Evolutionary conservation across 768 basidiomycete genomes (phyloP).

Genomic region (Roridomyces roridus): DNA sequence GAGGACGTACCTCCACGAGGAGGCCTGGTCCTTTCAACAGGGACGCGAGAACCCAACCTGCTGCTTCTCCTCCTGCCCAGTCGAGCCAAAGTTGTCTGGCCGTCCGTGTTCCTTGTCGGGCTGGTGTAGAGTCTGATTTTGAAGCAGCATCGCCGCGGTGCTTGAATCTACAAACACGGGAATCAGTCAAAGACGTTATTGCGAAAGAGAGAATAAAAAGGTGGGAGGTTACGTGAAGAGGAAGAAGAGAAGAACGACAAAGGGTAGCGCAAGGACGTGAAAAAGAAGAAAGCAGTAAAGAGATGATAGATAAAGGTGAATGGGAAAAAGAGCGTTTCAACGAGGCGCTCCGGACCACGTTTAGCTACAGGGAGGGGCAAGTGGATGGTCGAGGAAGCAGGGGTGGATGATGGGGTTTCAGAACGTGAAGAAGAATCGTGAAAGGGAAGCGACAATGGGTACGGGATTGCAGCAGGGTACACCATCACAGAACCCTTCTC

Average conservation of each 20-base stretch:
- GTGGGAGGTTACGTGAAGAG: neutral
- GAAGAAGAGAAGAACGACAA: neutral
- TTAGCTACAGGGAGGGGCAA: slow-evolving; percentile 3
- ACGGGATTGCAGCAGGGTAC: neutral
- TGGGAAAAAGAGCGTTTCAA: slow-evolving; percentile 14
- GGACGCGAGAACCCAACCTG: slow-evolving; percentile 47
- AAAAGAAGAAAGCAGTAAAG: neutral
- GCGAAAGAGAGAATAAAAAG: neutral
- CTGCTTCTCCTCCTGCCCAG: slow-evolving; percentile 21
- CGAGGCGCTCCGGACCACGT: slow-evolving; percentile 10
- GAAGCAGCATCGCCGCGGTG: slow-evolving; percentile 30
- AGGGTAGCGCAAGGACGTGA: neutral
- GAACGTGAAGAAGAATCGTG: slow-evolving; percentile 6
- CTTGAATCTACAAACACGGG: slow-evolving; percentile 18
- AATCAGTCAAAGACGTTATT: neutral
- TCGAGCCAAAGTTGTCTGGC: slow-evolving; percentile 51
- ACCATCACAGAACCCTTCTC: neutral
- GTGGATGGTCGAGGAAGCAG: neutral
- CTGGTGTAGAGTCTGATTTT: slow-evolving; percentile 30
- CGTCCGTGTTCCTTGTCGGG: slow-evolving; percentile 48
- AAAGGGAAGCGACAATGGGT: neutral
- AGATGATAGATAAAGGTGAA: slow-evolving; percentile 21
- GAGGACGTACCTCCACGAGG: neutral
- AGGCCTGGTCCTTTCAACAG: slow-evolving; percentile 34
- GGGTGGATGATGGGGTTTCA: neutral